Base-by-base conservation (phyloP, 345 rosid species). In the Bruguiera gymnorhiza region DNA sequence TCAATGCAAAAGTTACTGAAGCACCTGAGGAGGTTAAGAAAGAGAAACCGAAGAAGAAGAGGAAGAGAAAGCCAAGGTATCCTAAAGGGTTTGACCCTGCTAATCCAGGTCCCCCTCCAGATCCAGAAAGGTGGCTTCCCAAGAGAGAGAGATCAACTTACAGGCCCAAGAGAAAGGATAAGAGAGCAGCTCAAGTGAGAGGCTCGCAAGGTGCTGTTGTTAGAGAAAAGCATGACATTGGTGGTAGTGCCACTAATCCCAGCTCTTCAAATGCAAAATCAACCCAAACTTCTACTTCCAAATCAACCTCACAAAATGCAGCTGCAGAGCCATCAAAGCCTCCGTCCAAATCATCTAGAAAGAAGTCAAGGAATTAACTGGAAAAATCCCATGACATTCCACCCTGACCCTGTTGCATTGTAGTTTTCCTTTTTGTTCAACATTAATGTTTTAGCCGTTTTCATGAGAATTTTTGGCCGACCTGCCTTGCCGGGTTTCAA, bases 101-200 rank as follows among this genome's bases (percentile, higher is more conserved):
- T 0, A 88, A 95, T 84, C 99, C 97, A 0, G 99, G 99, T 63
- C 97, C 99, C 67, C 97, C 92, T 30, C 97, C 99, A 0, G 97
- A 95, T 72, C 99, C 97, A 2, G 99, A 92, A 77, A 85, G 99
- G 78, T 95, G 99, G 99, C 97, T 95, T 29, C 97, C 97, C 3
- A 91, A 76, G 88, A 89, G 97, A 70, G 98, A 94, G 71, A 85
- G 97, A 76, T 94, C 98, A 2, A 94, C 92, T 79, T 92, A 85
- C 80, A 82, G 85, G 78, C 97, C 98, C 64, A 92, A 90, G 83
- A 86, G 99, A 74, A 92, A 86, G 85, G 99, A 95, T 66, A 92
- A 92, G 88, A 82, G 97, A 74, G 95, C 97, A 30, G 96, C 98
- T 69, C 96, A 91, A 70, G 88, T 95, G 20, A 88, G 99, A 78